phyloP scores from a whole-genome alignment of 208 protist species.

The Vickermania ingenoplastis region DNA sequence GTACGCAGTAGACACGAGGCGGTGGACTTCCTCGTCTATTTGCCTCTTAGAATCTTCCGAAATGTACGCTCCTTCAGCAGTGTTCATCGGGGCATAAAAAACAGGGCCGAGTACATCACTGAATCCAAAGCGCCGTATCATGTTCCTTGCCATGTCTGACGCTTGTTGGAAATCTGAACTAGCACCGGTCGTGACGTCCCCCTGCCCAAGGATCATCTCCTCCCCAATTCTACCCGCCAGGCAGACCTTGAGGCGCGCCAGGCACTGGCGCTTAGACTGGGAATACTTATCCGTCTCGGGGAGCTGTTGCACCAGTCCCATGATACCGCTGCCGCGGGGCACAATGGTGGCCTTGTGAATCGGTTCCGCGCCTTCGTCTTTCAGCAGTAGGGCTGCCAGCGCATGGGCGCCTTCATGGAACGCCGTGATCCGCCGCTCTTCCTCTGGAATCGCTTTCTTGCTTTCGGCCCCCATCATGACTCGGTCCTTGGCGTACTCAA shows the following conservation, averaged over 20 bases:
- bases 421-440: slow-evolving; percentile 80
- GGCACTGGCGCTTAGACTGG: slow-evolving; percentile 74
- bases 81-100: slow-evolving; percentile 71
- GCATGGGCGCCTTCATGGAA: slow-evolving; percentile 87
- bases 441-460: slow-evolving; percentile 73
- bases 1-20: slow-evolving; percentile 65
- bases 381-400: slow-evolving; percentile 71
- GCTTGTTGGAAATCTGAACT: slow-evolving; percentile 87
- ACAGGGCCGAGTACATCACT: slow-evolving; percentile 78
- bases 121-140: slow-evolving; percentile 89
- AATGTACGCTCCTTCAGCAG: slow-evolving; percentile 79
- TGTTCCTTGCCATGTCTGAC: slow-evolving; percentile 81
- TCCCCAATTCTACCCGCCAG: slow-evolving; percentile 92
- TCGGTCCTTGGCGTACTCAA: slow-evolving; percentile 89
- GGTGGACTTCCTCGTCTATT: slow-evolving; percentile 77
- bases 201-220: slow-evolving; percentile 92
- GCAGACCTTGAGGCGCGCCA: slow-evolving; percentile 78
- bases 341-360: slow-evolving; percentile 91
- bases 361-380: slow-evolving; percentile 66
- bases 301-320: slow-evolving; percentile 86
- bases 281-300: slow-evolving; percentile 84
- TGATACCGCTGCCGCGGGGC: slow-evolving; percentile 83
- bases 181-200: slow-evolving; percentile 91
- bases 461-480: slow-evolving; percentile 89
- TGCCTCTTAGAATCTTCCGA: slow-evolving; percentile 83